These are phyloP conservation scores for Colletotrichum paranaense DNA, from an alignment of 2,329 filamentous ascomycete species.

Conservation along the genomic window DNA sequence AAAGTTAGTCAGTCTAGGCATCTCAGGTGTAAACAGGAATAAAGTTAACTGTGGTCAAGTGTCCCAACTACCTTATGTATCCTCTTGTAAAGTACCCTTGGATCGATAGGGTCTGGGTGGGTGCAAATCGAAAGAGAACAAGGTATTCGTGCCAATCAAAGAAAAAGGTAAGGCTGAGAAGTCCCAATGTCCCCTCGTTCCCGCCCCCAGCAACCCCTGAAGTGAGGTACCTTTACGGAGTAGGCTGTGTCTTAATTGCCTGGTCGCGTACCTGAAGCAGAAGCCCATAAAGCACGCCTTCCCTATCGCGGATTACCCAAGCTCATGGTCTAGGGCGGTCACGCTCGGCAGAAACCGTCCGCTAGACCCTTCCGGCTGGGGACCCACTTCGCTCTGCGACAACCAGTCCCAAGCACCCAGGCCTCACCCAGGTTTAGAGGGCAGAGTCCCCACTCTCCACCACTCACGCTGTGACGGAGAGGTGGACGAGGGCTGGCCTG, in stretches of 20 bases:
- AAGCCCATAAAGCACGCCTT: slow-evolving; percentile 19
- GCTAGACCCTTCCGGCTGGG: neutral
- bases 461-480: slow-evolving; percentile 2
- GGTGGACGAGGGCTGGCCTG: neutral
- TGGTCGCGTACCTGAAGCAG: slow-evolving; percentile 2
- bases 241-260: neutral
- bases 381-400: slow-evolving; percentile 14
- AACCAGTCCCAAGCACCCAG: slow-evolving; percentile 14
- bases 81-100: neutral
- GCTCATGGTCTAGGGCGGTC: slow-evolving; percentile 11
- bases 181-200: neutral
- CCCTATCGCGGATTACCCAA: slow-evolving; percentile 20
- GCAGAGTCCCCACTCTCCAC: slow-evolving; percentile 4
- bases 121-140: neutral
- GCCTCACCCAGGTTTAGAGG: neutral
- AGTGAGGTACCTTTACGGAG: neutral
- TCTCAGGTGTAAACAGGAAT: neutral
- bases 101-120: neutral
- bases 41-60: neutral
- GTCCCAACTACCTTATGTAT: neutral
- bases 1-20: neutral
- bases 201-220: neutral
- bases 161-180: neutral
- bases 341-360: neutral
- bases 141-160: neutral